Conservation (phyloP, 2,329 filamentous ascomycete species). For the Bipolaris cookei region DNA sequence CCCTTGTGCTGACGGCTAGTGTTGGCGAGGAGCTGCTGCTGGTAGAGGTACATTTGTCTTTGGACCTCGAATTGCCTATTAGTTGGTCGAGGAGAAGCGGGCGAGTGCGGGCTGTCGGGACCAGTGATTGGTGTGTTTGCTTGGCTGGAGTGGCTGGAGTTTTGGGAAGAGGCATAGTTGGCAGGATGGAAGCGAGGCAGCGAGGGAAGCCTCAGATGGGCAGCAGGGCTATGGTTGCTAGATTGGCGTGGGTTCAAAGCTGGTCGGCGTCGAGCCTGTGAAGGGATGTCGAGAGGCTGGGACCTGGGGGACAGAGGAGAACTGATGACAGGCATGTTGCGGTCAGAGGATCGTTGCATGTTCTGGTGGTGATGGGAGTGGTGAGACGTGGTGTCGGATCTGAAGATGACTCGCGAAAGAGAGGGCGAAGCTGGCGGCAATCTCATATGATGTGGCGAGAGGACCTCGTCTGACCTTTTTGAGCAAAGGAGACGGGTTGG, state of each 20-base stretch:
- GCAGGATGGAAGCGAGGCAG: conserved; percentile 61
- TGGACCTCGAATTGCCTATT: conserved; percentile 57
- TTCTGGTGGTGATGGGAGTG: conserved; percentile 14
- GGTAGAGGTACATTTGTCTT: conserved; percentile 57
- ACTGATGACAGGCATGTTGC: conserved; percentile 41
- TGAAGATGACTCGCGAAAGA: conserved; percentile 29
- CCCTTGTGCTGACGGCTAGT: conserved; percentile 35
- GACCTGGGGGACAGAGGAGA: conserved; percentile 46
- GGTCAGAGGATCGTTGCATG: conserved; percentile 39
- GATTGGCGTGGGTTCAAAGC: conserved; percentile 44
- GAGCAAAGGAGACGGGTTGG: conserved; percentile 6
- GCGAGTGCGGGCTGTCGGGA: conserved; percentile 51
- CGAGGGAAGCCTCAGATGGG: conserved; percentile 54
- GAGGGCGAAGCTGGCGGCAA: conserved; percentile 29
- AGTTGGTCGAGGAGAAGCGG: conserved; percentile 51
- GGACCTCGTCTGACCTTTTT: conserved; percentile 21
- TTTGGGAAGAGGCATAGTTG: conserved; percentile 54
- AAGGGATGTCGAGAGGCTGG: conserved; percentile 46
- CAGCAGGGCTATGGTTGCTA: conserved; percentile 42
- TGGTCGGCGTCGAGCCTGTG: conserved; percentile 43
- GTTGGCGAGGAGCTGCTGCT: conserved; percentile 53
- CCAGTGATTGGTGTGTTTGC: conserved; percentile 48
- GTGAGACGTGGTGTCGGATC: conserved; percentile 17
- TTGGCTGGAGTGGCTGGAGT: conserved; percentile 48
- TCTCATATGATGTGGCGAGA: conserved; percentile 38